Evolutionary conservation across 2,329 filamentous ascomycete species (phyloP).

Genomic region (Bipolaris victoriae): DNA sequence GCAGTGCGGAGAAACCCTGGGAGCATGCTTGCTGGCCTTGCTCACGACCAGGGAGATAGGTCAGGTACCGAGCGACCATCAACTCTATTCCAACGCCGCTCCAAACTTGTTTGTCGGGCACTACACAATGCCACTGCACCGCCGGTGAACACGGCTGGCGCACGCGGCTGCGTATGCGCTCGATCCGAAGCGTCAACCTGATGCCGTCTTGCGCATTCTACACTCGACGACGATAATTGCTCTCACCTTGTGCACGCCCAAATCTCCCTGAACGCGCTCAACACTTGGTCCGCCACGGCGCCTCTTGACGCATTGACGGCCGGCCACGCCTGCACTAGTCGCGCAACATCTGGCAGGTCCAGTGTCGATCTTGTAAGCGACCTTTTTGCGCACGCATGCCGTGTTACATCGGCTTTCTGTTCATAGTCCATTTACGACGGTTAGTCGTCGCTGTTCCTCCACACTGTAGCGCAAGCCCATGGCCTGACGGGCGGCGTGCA

Average conservation of each 20-base stretch:
- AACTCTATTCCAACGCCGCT: conserved; percentile 47
- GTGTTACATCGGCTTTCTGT: conserved; percentile 29
- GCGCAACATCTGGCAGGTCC: conserved; percentile 30
- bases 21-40: conserved; percentile 41
- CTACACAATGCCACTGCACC: conserved; percentile 5
- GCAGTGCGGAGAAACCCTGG: conserved; percentile 49
- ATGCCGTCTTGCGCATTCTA: neutral
- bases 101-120: conserved; percentile 6
- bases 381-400: conserved; percentile 18
- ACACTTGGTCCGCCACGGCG: conserved; percentile 6
- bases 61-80: conserved; percentile 44
- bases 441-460: conserved; percentile 12
- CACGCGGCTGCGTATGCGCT: conserved; percentile 2
- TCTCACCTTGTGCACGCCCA: conserved; percentile 17
- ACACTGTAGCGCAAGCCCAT: conserved; percentile 25
- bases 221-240: conserved; percentile 12
- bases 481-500: conserved; percentile 40
- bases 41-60: conserved; percentile 45
- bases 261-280: conserved; percentile 14
- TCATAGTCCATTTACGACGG: conserved; percentile 18
- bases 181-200: neutral
- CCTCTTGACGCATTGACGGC: conserved; percentile 15
- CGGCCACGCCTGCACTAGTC: conserved; percentile 22
- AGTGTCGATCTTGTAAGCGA: conserved; percentile 28
- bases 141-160: neutral